Percentiles rank a stretch among this genome's conserved stretches.
Conservation (phyloP, 2,329 filamentous ascomycete species). For the Colletotrichum eremochloae region DNA sequence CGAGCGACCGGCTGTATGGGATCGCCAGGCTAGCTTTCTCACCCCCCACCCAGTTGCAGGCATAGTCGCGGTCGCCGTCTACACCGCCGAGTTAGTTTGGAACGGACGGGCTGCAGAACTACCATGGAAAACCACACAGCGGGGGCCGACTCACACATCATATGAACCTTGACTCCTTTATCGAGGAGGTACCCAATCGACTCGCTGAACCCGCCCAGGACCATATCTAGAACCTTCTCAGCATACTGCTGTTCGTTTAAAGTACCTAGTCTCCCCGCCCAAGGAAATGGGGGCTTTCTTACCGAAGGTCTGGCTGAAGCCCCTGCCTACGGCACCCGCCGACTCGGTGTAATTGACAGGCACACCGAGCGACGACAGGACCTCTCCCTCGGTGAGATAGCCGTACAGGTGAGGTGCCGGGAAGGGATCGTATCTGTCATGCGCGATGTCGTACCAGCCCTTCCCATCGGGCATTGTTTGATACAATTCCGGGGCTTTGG, state of each 20-base stretch:
- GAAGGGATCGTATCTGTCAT: conserved; percentile 42
- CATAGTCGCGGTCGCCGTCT: conserved; percentile 61
- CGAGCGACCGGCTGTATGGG: conserved; percentile 52
- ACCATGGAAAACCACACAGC: neutral
- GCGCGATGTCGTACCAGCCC: conserved; percentile 44
- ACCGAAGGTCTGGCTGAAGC: conserved; percentile 26
- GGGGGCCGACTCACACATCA: conserved; percentile 62
- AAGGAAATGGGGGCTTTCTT: neutral
- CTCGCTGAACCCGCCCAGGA: conserved; percentile 55
- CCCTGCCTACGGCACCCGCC: conserved; percentile 34
- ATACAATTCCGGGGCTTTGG: conserved; percentile 35
- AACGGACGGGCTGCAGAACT: neutral
- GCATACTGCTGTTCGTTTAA: conserved; percentile 10
- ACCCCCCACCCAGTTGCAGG: conserved; percentile 71
- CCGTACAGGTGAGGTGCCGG: conserved; percentile 39
- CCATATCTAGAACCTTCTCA: conserved; percentile 47
- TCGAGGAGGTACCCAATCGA: conserved; percentile 59
- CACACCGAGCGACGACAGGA: conserved; percentile 73
- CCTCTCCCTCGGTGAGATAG: conserved; percentile 45
- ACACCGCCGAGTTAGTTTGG: conserved; percentile 31
- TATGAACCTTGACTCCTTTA: conserved; percentile 68
- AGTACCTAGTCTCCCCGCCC: neutral
- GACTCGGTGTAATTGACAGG: conserved; percentile 65
- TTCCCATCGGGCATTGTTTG: conserved; percentile 33
- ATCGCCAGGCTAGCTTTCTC: conserved; percentile 72